A percentile compares a stretch with the other conserved stretches of the same genome.
These are phyloP conservation scores for Citrus trifoliata DNA, from an alignment of 345 rosid species.

Conservation along the genomic window DNA sequence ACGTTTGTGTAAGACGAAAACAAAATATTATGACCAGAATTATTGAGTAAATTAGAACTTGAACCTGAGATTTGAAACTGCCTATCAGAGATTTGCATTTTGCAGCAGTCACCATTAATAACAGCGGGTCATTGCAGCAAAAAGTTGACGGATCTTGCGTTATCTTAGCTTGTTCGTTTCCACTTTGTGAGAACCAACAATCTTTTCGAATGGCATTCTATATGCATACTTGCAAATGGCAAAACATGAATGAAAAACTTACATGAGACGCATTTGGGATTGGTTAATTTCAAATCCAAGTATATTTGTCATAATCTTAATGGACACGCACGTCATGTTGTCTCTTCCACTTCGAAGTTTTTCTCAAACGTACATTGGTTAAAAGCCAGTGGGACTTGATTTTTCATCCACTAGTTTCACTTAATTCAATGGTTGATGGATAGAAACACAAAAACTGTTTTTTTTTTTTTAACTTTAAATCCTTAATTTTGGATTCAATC, in stretches of 20 bases:
- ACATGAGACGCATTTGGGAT: too few species aligned
- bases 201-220: not conserved
- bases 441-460: too few species aligned
- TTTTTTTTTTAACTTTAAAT: too few species aligned
- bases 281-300: too few species aligned
- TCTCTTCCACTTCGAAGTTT: too few species aligned
- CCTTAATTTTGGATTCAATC: too few species aligned
- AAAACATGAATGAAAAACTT: not conserved
- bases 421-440: too few species aligned
- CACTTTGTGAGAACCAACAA: not conserved
- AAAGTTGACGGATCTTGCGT: not conserved
- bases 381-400: too few species aligned
- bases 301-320: too few species aligned
- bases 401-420: too few species aligned
- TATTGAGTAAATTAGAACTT: not conserved
- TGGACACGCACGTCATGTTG: too few species aligned
- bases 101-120: not conserved
- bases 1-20: not conserved
- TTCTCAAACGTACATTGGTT: too few species aligned
- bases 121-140: not conserved
- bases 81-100: not conserved
- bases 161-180: not conserved
- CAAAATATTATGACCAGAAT: not conserved
- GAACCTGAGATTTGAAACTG: not conserved
- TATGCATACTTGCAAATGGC: not conserved